Evolutionary conservation across 73 alveolate species (phyloP), one percentile per base, ranked within the genome.

Genomic region (Paramecium bursaria): DNA sequence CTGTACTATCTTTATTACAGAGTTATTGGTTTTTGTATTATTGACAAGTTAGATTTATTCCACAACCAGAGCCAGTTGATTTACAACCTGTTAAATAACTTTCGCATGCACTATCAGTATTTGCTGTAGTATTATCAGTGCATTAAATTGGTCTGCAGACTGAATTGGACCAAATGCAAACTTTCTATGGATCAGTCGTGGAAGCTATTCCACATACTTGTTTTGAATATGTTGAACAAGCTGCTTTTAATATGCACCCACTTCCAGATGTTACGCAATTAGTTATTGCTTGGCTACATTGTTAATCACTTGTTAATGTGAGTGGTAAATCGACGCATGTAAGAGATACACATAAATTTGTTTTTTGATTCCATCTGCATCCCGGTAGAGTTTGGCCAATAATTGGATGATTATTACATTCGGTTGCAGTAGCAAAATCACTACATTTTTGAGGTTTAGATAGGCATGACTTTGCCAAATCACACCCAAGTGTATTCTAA

Each of bases 301-400:
- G 42, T 35, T 17, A 29, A 33, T 67, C 50, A 39, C 60, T 67
- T 3, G 15, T 1, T 6, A 42, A 15, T 39, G 17, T 67, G 10
- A 39, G 39, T n/a, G 82, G 33, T 11, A 57, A 53, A 67, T 67
- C 82, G 14, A 15, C 39, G 11, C 82, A 67, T 35, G 17, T 42
- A 39, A 42, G 33, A 6, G 33, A 53, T 15, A 25, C 35, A 42
- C 82, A 67, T 4, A 42, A n/a, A n/a, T n/a, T n/a, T n/a, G n/a
- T n/a, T 10, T 67, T 67, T 15, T 30, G 7, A 13, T 67, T 57
- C 82, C 82, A 67, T 39, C 60, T 47, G 44, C 82, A 67, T 67
- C 7, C 55, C 55, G 22, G 22, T n/a, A n/a, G n/a, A n/a, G n/a
- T n/a, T n/a, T n/a, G n/a, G n/a, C n/a, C n/a, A n/a, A n/a, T n/a